These are phyloP conservation scores for Botrytis elliptica DNA, from an alignment of 2,329 filamentous ascomycete genomes.

Conservation along the genomic window DNA sequence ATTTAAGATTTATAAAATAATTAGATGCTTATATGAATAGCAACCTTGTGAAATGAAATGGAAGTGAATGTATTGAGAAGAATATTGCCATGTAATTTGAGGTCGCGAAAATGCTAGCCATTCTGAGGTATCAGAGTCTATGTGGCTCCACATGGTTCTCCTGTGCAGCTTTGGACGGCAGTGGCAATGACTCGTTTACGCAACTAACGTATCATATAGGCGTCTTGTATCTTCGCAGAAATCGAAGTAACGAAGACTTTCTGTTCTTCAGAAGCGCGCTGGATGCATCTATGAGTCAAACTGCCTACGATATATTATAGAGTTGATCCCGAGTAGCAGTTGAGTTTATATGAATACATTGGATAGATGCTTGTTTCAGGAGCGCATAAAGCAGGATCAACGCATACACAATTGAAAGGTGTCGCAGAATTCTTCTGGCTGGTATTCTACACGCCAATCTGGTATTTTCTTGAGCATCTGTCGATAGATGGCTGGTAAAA, in stretches of 20 bases:
- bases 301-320: background rate
- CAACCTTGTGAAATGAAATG: background rate
- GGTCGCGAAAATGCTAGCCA: background rate
- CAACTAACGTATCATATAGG: background rate
- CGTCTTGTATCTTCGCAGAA: background rate
- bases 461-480: background rate
- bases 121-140: background rate
- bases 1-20: background rate
- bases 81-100: fast-evolving
- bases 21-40: background rate
- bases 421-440: fast-evolving
- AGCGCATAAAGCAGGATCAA: background rate
- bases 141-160: background rate
- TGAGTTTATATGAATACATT: background rate
- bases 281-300: background rate
- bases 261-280: fast-evolving
- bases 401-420: too few relatives aligned
- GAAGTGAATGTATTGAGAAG: background rate
- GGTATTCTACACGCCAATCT: background rate
- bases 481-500: background rate
- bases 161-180: background rate
- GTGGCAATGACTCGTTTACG: background rate
- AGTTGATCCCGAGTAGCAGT: background rate
- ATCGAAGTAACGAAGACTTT: background rate
- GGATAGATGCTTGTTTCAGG: background rate